phyloP scores from a whole-genome alignment of 2,329 filamentous ascomycete species.

The Fusarium heterosporum region DNA sequence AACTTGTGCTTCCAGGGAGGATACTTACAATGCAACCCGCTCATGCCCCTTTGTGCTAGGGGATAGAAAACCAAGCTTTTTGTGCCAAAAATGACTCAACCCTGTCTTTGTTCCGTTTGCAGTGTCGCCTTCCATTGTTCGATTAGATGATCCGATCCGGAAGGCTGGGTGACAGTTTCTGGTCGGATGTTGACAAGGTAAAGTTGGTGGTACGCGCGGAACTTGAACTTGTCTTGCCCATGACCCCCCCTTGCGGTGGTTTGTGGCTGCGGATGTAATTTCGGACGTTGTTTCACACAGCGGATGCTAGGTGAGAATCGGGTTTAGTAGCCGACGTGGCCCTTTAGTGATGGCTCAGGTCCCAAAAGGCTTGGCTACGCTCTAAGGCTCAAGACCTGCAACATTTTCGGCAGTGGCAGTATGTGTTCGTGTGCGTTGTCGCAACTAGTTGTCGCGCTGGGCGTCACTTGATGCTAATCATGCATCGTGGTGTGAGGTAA shows the following conservation, averaged over 20 bases:
- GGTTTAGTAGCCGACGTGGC: slow-evolving; percentile 47
- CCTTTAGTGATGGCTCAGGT: slow-evolving; percentile 22
- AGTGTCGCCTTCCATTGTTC: slow-evolving; percentile 13
- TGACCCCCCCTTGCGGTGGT: background rate
- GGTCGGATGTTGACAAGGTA: slow-evolving; percentile 30
- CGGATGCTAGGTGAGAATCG: slow-evolving; percentile 36
- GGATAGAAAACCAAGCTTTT: slow-evolving; percentile 35
- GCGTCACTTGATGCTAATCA: slow-evolving; percentile 30
- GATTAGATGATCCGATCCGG: slow-evolving; percentile 25
- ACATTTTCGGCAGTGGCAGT: slow-evolving; percentile 17
- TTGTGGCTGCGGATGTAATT: slow-evolving; percentile 52
- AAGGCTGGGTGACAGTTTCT: slow-evolving; percentile 21
- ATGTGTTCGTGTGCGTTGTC: slow-evolving; percentile 11
- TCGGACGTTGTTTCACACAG: slow-evolving; percentile 51
- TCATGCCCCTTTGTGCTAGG: slow-evolving; percentile 1
- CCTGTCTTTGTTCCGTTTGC: slow-evolving; percentile 21
- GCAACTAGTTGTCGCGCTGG: slow-evolving; percentile 5
- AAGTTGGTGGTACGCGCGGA: slow-evolving; percentile 34
- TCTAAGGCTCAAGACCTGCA: slow-evolving; percentile 24
- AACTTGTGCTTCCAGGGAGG: slow-evolving; percentile 2
- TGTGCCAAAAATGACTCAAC: slow-evolving; percentile 32
- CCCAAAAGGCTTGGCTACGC: slow-evolving; percentile 33
- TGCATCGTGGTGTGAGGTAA: slow-evolving; percentile 32
- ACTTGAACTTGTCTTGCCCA: slow-evolving; percentile 9
- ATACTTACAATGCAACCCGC: slow-evolving; percentile 19